phyloP scores from a whole-genome alignment of 2,329 filamentous ascomycete species.

The Fusarium solani-melongenae region DNA sequence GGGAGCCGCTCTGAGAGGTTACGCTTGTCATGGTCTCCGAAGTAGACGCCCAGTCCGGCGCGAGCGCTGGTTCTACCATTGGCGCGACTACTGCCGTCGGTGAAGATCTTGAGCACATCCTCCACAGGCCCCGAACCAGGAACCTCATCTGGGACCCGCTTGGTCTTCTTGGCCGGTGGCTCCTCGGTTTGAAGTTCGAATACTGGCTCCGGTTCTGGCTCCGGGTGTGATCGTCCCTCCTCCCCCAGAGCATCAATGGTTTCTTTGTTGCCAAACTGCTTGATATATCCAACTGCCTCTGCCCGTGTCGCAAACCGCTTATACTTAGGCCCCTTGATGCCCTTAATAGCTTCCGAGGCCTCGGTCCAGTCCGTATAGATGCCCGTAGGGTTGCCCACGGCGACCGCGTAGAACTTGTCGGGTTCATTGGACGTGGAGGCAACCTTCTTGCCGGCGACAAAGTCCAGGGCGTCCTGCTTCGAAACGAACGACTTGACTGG shows the following conservation, averaged over 20 bases:
- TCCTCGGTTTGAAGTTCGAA: slow-evolving; percentile 29
- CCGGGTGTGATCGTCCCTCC: slow-evolving; percentile 35
- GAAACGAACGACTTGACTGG: slow-evolving; percentile 84
- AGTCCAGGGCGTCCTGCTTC: slow-evolving; percentile 81
- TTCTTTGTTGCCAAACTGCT: slow-evolving; percentile 56
- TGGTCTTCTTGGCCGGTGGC: slow-evolving; percentile 38
- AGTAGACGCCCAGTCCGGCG: slow-evolving; percentile 73
- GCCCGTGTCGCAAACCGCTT: slow-evolving; percentile 74
- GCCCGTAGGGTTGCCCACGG: slow-evolving; percentile 67
- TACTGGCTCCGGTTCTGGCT: background rate
- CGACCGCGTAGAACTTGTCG: slow-evolving; percentile 69
- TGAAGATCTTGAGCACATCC: slow-evolving; percentile 60
- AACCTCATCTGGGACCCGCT: slow-evolving; percentile 43
- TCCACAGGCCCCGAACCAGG: slow-evolving; percentile 15
- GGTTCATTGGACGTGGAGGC: slow-evolving; percentile 54
- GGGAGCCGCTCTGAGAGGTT: slow-evolving; percentile 80
- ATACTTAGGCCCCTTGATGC: slow-evolving; percentile 76
- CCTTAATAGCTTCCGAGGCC: slow-evolving; percentile 78
- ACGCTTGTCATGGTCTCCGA: slow-evolving; percentile 66
- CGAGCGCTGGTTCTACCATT: slow-evolving; percentile 67
- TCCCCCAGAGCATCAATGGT: slow-evolving; percentile 55
- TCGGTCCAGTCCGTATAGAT: slow-evolving; percentile 75
- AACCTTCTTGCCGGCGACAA: slow-evolving; percentile 69
- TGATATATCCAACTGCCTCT: slow-evolving; percentile 84
- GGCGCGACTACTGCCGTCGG: slow-evolving; percentile 70